A percentile compares a stretch with the other conserved stretches of the same genome.
phyloP scores from a whole-genome alignment of 495 filamentous ascomycete genomes.

The Choiromyces venosus region DNA sequence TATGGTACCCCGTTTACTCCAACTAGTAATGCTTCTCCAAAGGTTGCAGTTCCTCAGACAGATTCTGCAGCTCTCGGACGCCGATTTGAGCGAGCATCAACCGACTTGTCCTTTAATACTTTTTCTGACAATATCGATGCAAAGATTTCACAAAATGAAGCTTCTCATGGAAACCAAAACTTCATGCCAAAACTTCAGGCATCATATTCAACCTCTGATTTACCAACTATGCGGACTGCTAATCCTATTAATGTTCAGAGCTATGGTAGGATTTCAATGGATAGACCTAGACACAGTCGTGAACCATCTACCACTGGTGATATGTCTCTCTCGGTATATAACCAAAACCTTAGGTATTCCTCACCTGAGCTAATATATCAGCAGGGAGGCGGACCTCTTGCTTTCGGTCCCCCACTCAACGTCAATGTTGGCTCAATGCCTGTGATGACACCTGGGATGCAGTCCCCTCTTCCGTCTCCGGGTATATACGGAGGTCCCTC shows the following conservation, averaged over 20 bases:
- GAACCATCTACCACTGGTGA: constrained; percentile 37
- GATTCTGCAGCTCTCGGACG: constrained; percentile 40
- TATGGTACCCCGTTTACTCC: constrained; percentile 38
- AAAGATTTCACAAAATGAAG: constrained; percentile 30
- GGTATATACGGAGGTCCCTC: constrained; percentile 37
- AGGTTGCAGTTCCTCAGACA: constrained; percentile 40
- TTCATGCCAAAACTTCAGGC: constrained; percentile 63
- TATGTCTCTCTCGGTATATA: constrained; percentile 29
- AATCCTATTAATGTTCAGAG: constrained; percentile 28
- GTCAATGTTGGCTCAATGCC: constrained; percentile 28
- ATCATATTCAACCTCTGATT: constrained; percentile 84
- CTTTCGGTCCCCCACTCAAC: constrained; percentile 40
- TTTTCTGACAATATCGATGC: constrained; percentile 38
- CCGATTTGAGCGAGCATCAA: constrained; percentile 36
- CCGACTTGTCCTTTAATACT: constrained; percentile 35
- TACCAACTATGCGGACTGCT: constrained; percentile 71
- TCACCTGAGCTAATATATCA: constrained; percentile 18
- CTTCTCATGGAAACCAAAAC: constrained; percentile 27
- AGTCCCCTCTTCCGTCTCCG: constrained; percentile 41
- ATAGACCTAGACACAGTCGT: constrained; percentile 37
- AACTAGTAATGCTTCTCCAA: constrained; percentile 40
- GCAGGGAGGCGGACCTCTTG: constrained; percentile 24
- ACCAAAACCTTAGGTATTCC: constrained; percentile 7
- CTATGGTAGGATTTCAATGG: constrained; percentile 34
- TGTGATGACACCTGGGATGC: constrained; percentile 34